Percentiles rank a stretch among this genome's conserved stretches.
Conservation (phyloP, 768 basidiomycete genomes). For the Suillus placidus region DNA sequence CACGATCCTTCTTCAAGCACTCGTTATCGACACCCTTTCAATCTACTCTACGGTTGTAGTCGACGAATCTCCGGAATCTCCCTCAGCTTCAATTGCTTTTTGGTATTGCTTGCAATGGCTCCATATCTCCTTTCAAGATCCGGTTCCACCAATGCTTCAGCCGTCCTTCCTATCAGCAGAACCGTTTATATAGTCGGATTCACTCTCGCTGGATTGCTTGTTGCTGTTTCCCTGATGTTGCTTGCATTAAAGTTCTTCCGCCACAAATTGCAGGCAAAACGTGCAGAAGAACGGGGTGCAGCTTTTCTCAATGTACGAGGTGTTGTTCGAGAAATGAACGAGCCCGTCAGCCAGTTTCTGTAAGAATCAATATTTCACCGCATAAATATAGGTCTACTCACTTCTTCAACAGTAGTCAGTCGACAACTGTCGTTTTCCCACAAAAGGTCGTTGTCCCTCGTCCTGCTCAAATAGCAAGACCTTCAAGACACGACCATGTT, state of each 20-base stretch:
- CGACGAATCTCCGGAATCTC: not conserved
- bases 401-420: constrained; percentile 45
- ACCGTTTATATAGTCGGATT: constrained; percentile 55
- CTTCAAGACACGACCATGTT: constrained; percentile 45
- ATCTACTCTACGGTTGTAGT: constrained; percentile 17
- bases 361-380: constrained; percentile 11
- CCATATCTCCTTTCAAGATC: constrained; percentile 19
- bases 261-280: constrained; percentile 39
- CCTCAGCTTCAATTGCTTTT: constrained; percentile 2
- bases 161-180: constrained; percentile 16
- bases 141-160: constrained; percentile 1
- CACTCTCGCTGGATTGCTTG: constrained; percentile 45
- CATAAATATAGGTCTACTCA: not conserved
- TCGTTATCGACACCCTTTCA: constrained; percentile 6
- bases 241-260: constrained; percentile 44
- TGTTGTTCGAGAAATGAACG: constrained; percentile 13
- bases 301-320: constrained; percentile 40
- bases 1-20: constrained; percentile 3
- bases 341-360: constrained; percentile 11
- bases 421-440: constrained; percentile 57
- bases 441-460: constrained; percentile 44
- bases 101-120: constrained; percentile 21
- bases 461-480: constrained; percentile 44
- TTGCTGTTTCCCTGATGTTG: constrained; percentile 45
- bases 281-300: constrained; percentile 40